Base-by-base conservation (phyloP, 2,329 filamentous ascomycete species). In the Herpotrichia juniperi region DNA sequence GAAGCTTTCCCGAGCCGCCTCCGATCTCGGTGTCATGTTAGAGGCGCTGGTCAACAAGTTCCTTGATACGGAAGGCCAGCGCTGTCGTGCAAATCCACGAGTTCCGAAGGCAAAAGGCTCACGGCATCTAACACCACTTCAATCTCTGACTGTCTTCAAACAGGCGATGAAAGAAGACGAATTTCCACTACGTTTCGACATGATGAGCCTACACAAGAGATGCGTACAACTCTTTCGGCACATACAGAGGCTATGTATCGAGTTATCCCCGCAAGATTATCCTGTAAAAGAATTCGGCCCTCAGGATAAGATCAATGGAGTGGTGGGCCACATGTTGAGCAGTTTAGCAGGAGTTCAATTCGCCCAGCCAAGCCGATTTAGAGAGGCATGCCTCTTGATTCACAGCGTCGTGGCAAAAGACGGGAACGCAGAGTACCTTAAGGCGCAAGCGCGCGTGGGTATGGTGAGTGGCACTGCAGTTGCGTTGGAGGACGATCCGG, bases 211-310 rank as follows among this genome's bases (percentile, higher is more conserved):
- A 6, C 32, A 51, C 26, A 6, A 42, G 14, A 42, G 24, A 7
- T 58, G 55, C 19, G 9, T 14, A 7, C n/a, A 25, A 10, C 39
- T 60, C 9, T 25, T 60, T 5, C 28, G 14, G 6, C 35, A 14
- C 14, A 51, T 60, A 19, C 54, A 56, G 10, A 22, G 31, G 4
- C 14, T 43, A 1, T 57, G 51, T 43, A 35, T 56, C 21, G 19
- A 43, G 17, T 24, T 48, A 16, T 48, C 53, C 28, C 56, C 56
- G 1, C 24, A 49, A 0, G 53, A 56, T 10, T 58, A 58, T 24
- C 51, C 53, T n/a, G n/a, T n/a, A n/a, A n/a, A n/a, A n/a, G n/a
- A n/a, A n/a, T n/a, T n/a, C n/a, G n/a, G n/a, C n/a, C 16, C 32
- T 17, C 24, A 35, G 12, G 42, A 39, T 16, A 53, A 42, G 14